A percentile compares a stretch with the other conserved stretches of the same genome.
Conservation (phyloP, 2,329 filamentous ascomycete species). For the Colletotrichum falcatum region DNA sequence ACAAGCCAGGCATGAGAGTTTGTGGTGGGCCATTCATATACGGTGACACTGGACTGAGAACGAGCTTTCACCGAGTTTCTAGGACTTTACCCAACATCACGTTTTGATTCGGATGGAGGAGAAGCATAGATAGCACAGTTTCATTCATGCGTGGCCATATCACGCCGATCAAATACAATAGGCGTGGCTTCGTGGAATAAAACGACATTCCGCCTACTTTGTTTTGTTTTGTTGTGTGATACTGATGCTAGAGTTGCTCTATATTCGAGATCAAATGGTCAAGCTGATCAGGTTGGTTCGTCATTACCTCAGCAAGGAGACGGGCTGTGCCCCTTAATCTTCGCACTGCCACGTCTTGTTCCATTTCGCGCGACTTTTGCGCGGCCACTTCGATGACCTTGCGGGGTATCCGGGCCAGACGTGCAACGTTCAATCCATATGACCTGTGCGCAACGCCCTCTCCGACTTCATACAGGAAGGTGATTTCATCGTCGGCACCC, state of each 20-base stretch:
- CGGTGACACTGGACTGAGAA: neutral
- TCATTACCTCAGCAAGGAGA: slow-evolving; percentile 57
- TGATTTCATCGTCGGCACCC: slow-evolving; percentile 79
- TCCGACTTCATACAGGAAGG: slow-evolving; percentile 92
- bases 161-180: neutral
- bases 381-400: slow-evolving; percentile 82
- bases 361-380: slow-evolving; percentile 83
- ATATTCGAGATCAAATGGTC: slow-evolving; percentile 67
- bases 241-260: slow-evolving; percentile 64
- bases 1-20: neutral
- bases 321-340: slow-evolving; percentile 65
- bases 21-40: neutral
- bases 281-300: slow-evolving; percentile 55
- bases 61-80: neutral
- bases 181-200: slow-evolving; percentile 20
- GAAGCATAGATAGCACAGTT: slow-evolving; percentile 19
- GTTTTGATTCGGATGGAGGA: slow-evolving; percentile 22
- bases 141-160: slow-evolving; percentile 7
- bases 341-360: slow-evolving; percentile 75
- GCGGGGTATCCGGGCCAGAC: slow-evolving; percentile 83
- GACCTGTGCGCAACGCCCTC: slow-evolving; percentile 93
- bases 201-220: slow-evolving; percentile 20
- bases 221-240: neutral
- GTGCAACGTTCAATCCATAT: slow-evolving; percentile 93
- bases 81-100: slow-evolving; percentile 1